Evolutionary conservation across 495 filamentous ascomycete species (phyloP), one percentile per base, ranked within the genome.

Genomic region (Tuber melanosporum): DNA sequence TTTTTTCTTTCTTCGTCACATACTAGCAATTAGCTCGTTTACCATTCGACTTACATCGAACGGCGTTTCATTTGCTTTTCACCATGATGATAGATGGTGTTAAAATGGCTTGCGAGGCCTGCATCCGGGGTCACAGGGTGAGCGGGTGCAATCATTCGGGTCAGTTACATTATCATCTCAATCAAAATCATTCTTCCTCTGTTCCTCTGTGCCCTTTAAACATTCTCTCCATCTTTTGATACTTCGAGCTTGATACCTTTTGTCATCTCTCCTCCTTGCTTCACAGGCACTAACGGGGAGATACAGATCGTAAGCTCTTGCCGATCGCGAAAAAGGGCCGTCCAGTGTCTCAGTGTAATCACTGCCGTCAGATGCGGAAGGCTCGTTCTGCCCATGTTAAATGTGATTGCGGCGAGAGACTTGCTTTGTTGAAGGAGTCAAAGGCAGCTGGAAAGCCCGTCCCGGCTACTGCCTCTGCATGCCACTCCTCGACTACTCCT

Each of bases 251-350:
- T 36, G 14, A 66, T 66, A 66, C 57, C 26, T 66, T 66, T 66
- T 66, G 57, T 32, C 74, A 73, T 73, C 72, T 69, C 44, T 46
- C 72, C 71, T 73, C 62, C 52, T 69, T 79, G 62, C 82, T 86
- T 82, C 84, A 84, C 83, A 74, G 22, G 77, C 76, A 75, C 78
- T 77, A 77, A 80, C 72, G 41, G 62, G 70, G 62, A 36, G 49
- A 45, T 76, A 78, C 84, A 98, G 95, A 98, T 85, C 93, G 95
- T 81, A 92, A 92, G 79, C 90, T 99, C 77, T 91, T 91, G 84
- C 95, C 95, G 85, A 97, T 98, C 88, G 95, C 95, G 87, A 97
- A 97, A 86, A 98, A 99, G 83, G 95, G 95, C 85, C 92, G 95
- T 81, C 95, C 95, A 80, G 95, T 98, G 82, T 97, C 95, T 85